These are phyloP conservation scores for Hypoxylon sp. DNA, from an alignment of 2,329 filamentous ascomycete genomes.

Conservation along the genomic window DNA sequence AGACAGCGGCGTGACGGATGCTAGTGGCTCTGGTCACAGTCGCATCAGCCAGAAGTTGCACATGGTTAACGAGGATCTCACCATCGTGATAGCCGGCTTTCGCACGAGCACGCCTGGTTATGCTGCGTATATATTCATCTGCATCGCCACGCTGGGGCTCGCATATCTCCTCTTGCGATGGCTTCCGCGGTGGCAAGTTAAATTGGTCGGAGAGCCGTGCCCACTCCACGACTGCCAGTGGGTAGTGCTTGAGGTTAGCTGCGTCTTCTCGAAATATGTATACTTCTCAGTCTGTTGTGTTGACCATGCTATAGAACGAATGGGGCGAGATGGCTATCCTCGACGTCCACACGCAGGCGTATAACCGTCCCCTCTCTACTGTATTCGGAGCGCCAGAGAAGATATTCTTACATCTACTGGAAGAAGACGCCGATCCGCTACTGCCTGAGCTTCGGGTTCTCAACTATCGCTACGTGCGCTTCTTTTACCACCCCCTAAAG, in stretches of 20 bases:
- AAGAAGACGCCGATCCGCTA: slow-evolving; percentile 79
- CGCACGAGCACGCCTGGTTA: slow-evolving; percentile 77
- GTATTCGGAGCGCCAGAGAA: slow-evolving; percentile 75
- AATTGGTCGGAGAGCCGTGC: slow-evolving; percentile 72
- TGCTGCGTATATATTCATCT: slow-evolving; percentile 73
- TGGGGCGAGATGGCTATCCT: slow-evolving; percentile 93
- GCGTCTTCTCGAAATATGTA: background rate
- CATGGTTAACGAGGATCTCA: slow-evolving; percentile 91
- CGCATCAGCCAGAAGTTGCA: slow-evolving; percentile 89
- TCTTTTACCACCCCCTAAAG: slow-evolving; percentile 87
- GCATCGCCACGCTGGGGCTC: slow-evolving; percentile 75
- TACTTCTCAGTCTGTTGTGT: background rate
- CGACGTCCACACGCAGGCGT: slow-evolving; percentile 63
- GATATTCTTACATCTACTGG: slow-evolving; percentile 59
- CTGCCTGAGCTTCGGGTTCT: slow-evolving; percentile 77
- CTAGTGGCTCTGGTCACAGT: slow-evolving; percentile 67
- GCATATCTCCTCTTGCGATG: slow-evolving; percentile 88
- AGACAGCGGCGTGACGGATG: slow-evolving; percentile 73
- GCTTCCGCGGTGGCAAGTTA: slow-evolving; percentile 87
- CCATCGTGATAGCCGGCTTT: slow-evolving; percentile 92
- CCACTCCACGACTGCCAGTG: slow-evolving; percentile 81
- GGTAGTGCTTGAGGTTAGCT: slow-evolving; percentile 83
- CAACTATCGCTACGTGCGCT: slow-evolving; percentile 93
- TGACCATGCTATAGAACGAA: slow-evolving; percentile 70
- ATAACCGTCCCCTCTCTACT: slow-evolving; percentile 64